phyloP scores from a whole-genome alignment of 2,329 filamentous ascomycete genomes.

The Penicillium capsulatum region DNA sequence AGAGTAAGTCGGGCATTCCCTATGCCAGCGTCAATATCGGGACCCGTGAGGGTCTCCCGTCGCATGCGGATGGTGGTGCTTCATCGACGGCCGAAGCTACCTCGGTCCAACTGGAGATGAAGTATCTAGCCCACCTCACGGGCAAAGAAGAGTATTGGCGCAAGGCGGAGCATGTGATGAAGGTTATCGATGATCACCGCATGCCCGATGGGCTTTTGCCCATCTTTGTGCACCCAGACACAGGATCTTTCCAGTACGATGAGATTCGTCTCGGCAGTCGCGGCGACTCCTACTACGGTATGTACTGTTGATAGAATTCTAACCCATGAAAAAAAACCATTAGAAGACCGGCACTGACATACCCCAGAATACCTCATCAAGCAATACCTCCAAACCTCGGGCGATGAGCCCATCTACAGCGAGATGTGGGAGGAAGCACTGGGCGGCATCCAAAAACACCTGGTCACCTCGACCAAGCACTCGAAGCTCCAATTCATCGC shows the following conservation, averaged over 20 bases:
- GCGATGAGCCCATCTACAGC: slow-evolving; percentile 73
- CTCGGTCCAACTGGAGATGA: slow-evolving; percentile 87
- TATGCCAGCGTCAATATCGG: slow-evolving; percentile 83
- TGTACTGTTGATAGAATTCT: too few relatives aligned
- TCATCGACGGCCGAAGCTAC: slow-evolving; percentile 89
- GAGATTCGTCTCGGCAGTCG: slow-evolving; percentile 89
- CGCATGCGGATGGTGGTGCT: slow-evolving; percentile 79
- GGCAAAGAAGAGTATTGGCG: slow-evolving; percentile 88
- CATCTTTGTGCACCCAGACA: slow-evolving; percentile 77
- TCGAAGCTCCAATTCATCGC: slow-evolving; percentile 78
- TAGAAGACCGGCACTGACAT: background rate
- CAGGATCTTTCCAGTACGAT: slow-evolving; percentile 69
- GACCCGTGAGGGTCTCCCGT: slow-evolving; percentile 67
- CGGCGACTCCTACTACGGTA: slow-evolving; percentile 85
- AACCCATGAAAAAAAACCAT: too few relatives aligned
- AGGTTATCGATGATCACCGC: slow-evolving; percentile 77
- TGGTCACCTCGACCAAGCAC: slow-evolving; percentile 77
- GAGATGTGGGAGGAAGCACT: slow-evolving; percentile 88
- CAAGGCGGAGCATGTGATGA: slow-evolving; percentile 80
- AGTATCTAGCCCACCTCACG: slow-evolving; percentile 87
- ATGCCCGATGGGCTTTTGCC: slow-evolving; percentile 75
- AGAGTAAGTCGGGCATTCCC: slow-evolving; percentile 79
- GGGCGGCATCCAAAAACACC: slow-evolving; percentile 76
- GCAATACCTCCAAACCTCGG: slow-evolving; percentile 86
- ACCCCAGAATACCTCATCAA: slow-evolving; percentile 81